Evolutionary conservation across 2,329 filamentous ascomycete species (phyloP).

Genomic region (Aspergillus felis): DNA sequence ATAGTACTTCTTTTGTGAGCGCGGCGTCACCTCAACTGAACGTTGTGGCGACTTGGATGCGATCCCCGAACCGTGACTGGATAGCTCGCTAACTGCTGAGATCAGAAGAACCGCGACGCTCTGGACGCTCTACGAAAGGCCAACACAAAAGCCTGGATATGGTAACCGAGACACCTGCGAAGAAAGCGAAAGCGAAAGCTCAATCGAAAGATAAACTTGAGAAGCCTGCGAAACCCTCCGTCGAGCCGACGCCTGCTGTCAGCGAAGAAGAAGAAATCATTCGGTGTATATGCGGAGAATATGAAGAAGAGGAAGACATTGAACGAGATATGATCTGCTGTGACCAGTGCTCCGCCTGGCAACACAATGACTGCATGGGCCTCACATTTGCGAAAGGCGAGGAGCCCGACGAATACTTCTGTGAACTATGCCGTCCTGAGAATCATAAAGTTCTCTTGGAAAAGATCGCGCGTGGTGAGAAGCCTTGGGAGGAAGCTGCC

Average conservation of each 20-base stretch:
- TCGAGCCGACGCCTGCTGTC: slow-evolving; percentile 42
- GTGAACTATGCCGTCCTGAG: slow-evolving; percentile 81
- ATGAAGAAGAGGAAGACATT: slow-evolving; percentile 78
- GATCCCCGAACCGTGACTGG: not conserved
- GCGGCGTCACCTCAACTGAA: not conserved
- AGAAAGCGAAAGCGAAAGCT: slow-evolving; percentile 46
- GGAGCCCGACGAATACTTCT: slow-evolving; percentile 81
- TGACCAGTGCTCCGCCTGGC: slow-evolving; percentile 89
- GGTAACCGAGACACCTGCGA: slow-evolving; percentile 55
- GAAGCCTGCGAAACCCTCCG: slow-evolving; percentile 45
- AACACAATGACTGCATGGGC: slow-evolving; percentile 95
- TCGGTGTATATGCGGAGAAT: slow-evolving; percentile 87
- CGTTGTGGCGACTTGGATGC: slow-evolving; percentile 7
- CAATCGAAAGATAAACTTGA: slow-evolving; percentile 44
- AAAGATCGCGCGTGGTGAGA: slow-evolving; percentile 74
- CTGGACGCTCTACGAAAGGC: slow-evolving; percentile 92
- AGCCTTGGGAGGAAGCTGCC: slow-evolving; percentile 74
- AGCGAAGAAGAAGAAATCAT: slow-evolving; percentile 67
- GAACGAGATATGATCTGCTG: slow-evolving; percentile 94
- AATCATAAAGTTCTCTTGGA: slow-evolving; percentile 78
- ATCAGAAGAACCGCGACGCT: slow-evolving; percentile 81
- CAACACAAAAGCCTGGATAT: slow-evolving; percentile 86
- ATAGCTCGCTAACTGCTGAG: slow-evolving; percentile 27
- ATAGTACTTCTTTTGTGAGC: slow-evolving; percentile 26
- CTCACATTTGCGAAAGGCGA: slow-evolving; percentile 72